A percentile compares a stretch with the other conserved stretches of the same genome.
Evolutionary conservation across 495 filamentous ascomycete genomes (phyloP).

Genomic region (Lasiosphaeria hispida): DNA sequence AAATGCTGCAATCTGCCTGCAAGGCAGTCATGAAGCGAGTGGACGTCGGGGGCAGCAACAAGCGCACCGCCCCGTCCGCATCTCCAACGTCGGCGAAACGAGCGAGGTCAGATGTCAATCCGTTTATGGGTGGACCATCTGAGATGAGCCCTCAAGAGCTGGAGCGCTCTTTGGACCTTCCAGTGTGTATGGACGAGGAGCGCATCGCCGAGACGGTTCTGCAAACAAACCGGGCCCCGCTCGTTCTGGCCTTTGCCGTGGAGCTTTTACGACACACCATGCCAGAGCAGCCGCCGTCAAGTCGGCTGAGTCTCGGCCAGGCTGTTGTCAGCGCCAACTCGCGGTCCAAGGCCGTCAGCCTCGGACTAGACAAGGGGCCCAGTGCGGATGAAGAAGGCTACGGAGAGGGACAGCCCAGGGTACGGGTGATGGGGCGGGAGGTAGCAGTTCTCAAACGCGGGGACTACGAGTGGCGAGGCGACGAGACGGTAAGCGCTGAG

Average conservation of each 20-base stretch:
- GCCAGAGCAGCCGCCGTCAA: conserved; percentile 79
- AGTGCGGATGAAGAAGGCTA: conserved; percentile 69
- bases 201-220: conserved; percentile 56
- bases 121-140: conserved; percentile 34
- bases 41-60: conserved; percentile 24
- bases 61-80: conserved; percentile 33
- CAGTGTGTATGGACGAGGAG: conserved; percentile 55
- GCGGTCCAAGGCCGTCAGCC: conserved; percentile 66
- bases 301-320: conserved; percentile 73
- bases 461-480: conserved; percentile 65
- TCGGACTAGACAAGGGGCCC: conserved; percentile 66
- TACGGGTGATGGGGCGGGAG: conserved; percentile 68
- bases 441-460: conserved; percentile 71
- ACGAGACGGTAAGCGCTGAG: conserved; percentile 32
- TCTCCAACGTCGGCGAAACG: conserved; percentile 39
- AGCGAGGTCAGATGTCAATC: conserved; percentile 34
- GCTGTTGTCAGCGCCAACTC: conserved; percentile 77
- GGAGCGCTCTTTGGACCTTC: conserved; percentile 65
- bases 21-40: conserved; percentile 59
- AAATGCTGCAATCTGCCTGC: conserved; percentile 62
- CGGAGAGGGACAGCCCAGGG: conserved; percentile 70
- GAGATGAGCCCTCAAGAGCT: conserved; percentile 57
- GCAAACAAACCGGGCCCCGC: conserved; percentile 73
- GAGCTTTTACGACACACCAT: conserved; percentile 72
- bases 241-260: conserved; percentile 78